Evolutionary conservation across 305 asterid species (phyloP), one percentile per base, ranked within the genome.

Genomic region (Petunia hybrid): DNA sequence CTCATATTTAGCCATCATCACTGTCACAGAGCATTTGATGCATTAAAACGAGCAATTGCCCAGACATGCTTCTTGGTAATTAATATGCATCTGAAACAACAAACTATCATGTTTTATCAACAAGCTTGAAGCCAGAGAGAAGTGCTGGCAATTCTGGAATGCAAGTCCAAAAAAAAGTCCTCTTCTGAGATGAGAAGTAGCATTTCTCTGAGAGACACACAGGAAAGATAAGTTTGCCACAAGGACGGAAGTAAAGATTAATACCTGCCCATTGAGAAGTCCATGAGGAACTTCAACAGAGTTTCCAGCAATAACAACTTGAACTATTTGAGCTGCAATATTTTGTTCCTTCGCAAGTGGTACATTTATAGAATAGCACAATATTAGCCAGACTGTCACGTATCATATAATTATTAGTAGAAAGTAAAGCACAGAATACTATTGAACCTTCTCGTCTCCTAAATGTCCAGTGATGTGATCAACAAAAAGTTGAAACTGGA

Each of bases 391-490:
- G 65, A 77, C 63, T 71, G 43, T 61, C 77, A 80, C 16, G 71
- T 60, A 70, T 42, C 70, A 68, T 80, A 69, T 81, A 53, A 38
- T 69, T 14, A 64, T n/a, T 13, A 77, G 12, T 73, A 53, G 3
- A 71, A 85, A 78, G 45, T 16, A 81, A 63, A 82, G 81, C 80
- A 69, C 73, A 42, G 62, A 57, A 69, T 69, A 85, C 64, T 53
- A 82, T 77, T 70, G 57, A 86, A 96, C 99, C 93, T 93, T 89
- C 84, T 89, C 95, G 77, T 96, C 99, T 84, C 99, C 99, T 38
- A 96, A 90, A 92, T 96, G 98, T 76, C 99, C 99, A 83, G 99
- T 94, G 82, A 96, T 89, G 84, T 96, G 98, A 88, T 96, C 99
- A 45, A 96, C 91, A 76, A 96, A 86, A 83, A 96, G 99, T 90